Base-by-base conservation (phyloP, 2,329 filamentous ascomycete genomes). In the Rhynchosporium secalis region DNA sequence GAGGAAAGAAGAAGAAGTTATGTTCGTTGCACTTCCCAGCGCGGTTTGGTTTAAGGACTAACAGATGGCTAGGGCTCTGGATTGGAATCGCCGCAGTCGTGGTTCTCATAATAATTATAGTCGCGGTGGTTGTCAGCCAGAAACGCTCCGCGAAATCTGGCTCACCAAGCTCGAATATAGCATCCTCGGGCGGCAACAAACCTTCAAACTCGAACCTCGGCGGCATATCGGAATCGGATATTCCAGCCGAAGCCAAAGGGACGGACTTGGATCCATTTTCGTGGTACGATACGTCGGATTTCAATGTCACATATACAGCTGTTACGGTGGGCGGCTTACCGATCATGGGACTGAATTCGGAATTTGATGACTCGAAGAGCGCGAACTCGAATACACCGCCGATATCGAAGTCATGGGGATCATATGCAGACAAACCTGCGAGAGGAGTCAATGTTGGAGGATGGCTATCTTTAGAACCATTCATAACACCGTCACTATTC, bases 401-500 rank as follows among this genome's bases (percentile, higher is more conserved):
- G 1, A 80, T 99, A 6, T 83, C 91, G 68, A 81, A 93, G 64
- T 71, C 81, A 1, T 97, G 94, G 83, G 86, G 86, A 6, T 79
- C 88, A 2, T 99, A 98, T 70, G 84, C 86, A 2, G 86, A 84
- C 28, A 86, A 82, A 60, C 92, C 93, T 2, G 92, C 96, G 29
- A 86, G 94, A 6, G 95, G 95, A 0, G 91, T 98, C 41, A 98
- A 96, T 71, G 75, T 98, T 1, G 95, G 95, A 56, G 95, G 95
- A 12, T 99, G 95, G 95, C 83, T 99, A 1, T 90, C 89, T 2
- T 78, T 99, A 12, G 95, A 99, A 72, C 95, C 95, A 0, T 97
- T 96, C 75, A 98, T 99, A 73, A 94, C 91, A 3, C 95, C 95
- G 0, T 97, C 93, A 0, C 82, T 96, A 31, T 99, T 99, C 77